These are phyloP conservation scores for Pichia sp. DNA, from an alignment of 1,139 yeast genomes.

Conservation along the genomic window DNA sequence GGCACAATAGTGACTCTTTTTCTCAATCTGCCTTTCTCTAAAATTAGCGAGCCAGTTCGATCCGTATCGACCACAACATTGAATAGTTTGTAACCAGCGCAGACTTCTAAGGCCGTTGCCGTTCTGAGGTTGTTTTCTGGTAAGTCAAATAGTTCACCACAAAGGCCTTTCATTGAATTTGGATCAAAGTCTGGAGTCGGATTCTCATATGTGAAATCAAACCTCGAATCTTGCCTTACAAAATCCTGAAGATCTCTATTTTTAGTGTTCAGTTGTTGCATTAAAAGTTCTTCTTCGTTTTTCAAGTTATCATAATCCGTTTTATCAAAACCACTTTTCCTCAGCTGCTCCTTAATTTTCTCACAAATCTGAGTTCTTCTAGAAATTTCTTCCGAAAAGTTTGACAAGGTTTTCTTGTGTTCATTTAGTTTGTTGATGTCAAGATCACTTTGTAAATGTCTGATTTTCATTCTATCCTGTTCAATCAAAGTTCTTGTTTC, in stretches of 20 bases:
- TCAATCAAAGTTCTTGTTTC: constrained; percentile 54
- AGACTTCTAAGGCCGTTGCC: constrained; percentile 83
- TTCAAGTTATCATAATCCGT: constrained; percentile 44
- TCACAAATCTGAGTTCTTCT: constrained; percentile 39
- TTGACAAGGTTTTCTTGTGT: constrained; percentile 53
- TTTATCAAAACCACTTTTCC: constrained; percentile 59
- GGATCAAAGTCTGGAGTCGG: constrained; percentile 63
- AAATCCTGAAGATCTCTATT: constrained; percentile 51
- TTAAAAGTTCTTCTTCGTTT: constrained; percentile 30
- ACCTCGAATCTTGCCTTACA: constrained; percentile 62
- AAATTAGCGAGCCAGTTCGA: constrained; percentile 71
- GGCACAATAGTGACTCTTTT: constrained; percentile 92
- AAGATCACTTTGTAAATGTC: constrained; percentile 53
- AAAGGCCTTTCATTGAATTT: constrained; percentile 74
- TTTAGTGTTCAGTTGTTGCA: constrained; percentile 40
- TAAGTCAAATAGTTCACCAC: constrained; percentile 76
- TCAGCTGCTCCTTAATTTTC: constrained; percentile 39
- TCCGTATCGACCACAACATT: constrained; percentile 91
- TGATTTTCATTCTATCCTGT: constrained; percentile 56
- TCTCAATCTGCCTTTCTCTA: constrained; percentile 72
- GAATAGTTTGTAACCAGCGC: constrained; percentile 90
- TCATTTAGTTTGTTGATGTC: constrained; percentile 50
- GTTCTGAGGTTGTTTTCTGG: constrained; percentile 54
- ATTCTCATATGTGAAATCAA: constrained; percentile 69
- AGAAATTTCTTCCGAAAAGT: constrained; percentile 42